Evolutionary conservation across 768 basidiomycete species (phyloP).

Genomic region (Mrakia blollopis): DNA sequence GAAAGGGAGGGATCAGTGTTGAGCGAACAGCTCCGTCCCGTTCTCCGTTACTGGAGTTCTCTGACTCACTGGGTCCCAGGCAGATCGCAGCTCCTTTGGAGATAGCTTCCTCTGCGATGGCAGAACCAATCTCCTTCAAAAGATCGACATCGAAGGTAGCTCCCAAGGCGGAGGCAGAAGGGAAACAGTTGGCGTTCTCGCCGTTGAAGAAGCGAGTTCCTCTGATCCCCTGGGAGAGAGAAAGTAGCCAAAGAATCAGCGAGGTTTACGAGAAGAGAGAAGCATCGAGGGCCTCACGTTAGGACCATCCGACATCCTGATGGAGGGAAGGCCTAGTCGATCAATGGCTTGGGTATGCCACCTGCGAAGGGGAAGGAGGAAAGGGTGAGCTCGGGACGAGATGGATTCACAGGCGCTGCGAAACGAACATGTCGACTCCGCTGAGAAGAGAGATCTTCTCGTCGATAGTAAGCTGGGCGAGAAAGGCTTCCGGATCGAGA

Average conservation of each 20-base stretch:
- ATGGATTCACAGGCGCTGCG: conserved; percentile 64
- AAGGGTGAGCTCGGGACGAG: not conserved
- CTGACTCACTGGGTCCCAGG: not conserved
- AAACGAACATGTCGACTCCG: conserved; percentile 48
- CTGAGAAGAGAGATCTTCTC: conserved; percentile 6
- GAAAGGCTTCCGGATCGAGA: not conserved
- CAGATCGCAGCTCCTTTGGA: conserved; percentile 57
- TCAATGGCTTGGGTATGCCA: not conserved
- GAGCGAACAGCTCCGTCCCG: no score
- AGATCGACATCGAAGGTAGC: conserved; percentile 65
- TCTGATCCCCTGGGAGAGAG: not conserved
- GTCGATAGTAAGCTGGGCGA: not conserved
- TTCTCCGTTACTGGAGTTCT: no score
- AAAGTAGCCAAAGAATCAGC: not conserved
- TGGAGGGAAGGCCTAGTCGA: conserved; percentile 51
- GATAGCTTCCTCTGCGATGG: conserved; percentile 63
- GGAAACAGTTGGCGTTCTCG: conserved; percentile 61
- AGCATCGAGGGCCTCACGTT: conserved; percentile 59
- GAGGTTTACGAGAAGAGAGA: not conserved
- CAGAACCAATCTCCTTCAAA: conserved; percentile 53
- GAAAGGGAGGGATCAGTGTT: no score
- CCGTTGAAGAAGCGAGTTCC: conserved; percentile 50
- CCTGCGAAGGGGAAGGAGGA: not conserved
- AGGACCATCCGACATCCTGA: conserved; percentile 15
- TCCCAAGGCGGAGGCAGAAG: conserved; percentile 65